These are phyloP conservation scores for Candida berthetii DNA, from an alignment of 805 yeast genomes.

Conservation along the genomic window DNA sequence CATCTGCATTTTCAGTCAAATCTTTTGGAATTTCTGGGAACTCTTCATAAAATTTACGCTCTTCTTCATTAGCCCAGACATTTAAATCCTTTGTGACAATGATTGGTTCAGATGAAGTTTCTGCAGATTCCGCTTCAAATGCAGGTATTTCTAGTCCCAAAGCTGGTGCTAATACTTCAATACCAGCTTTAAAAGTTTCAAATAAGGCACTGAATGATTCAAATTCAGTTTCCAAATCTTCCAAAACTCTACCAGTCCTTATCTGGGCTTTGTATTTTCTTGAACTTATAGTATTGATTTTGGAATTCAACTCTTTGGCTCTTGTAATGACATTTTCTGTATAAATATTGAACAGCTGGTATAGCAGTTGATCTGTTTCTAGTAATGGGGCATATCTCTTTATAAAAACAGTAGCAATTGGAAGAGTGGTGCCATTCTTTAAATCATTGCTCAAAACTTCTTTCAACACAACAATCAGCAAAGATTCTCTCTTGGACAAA, in stretches of 20 bases:
- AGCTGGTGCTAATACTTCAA: slow-evolving; percentile 36
- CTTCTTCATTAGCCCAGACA: slow-evolving; percentile 64
- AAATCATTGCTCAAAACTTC: slow-evolving; percentile 38
- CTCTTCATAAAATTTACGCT: slow-evolving; percentile 56
- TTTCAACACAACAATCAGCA: slow-evolving; percentile 36
- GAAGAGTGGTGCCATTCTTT: slow-evolving; percentile 24
- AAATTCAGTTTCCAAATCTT: slow-evolving; percentile 30
- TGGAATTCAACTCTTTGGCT: slow-evolving; percentile 28
- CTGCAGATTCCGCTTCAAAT: slow-evolving; percentile 20
- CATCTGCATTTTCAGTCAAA: slow-evolving; percentile 23
- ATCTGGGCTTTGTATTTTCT: slow-evolving; percentile 50
- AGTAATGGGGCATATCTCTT: slow-evolving; percentile 38
- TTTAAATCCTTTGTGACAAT: slow-evolving; percentile 22
- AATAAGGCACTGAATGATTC: slow-evolving; percentile 27
- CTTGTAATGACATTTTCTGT: slow-evolving; percentile 33
- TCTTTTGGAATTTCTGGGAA: slow-evolving; percentile 37
- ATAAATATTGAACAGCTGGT: slow-evolving; percentile 32
- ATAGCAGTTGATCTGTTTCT: slow-evolving; percentile 19
- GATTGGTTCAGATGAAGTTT: slow-evolving; percentile 16
- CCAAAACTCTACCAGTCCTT: slow-evolving; percentile 53
- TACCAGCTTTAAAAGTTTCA: slow-evolving; percentile 37
- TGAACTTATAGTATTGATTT: slow-evolving; percentile 26
- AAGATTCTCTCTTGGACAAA: slow-evolving; percentile 25
- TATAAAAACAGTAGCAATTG: slow-evolving; percentile 40
- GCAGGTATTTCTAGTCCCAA: slow-evolving; percentile 33